Percentiles rank a stretch among this genome's conserved stretches.
Evolutionary conservation across 1,284 basidiomycete genomes (phyloP).

Genomic region (Serendipita sp.): DNA sequence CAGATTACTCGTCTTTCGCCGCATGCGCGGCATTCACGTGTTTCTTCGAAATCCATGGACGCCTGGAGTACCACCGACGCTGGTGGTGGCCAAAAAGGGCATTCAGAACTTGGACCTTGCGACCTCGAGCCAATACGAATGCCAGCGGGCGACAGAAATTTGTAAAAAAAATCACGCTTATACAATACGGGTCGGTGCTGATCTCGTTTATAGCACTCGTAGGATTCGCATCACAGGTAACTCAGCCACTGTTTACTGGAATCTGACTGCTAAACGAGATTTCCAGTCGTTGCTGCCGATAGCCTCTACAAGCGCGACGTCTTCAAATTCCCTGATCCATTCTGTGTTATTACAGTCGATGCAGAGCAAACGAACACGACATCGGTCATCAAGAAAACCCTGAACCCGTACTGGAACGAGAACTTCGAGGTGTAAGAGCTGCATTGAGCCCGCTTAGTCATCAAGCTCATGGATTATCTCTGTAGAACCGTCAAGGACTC

Average conservation of each 20-base stretch:
- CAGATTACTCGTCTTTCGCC: not conserved
- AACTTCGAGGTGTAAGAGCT: conserved; percentile 65
- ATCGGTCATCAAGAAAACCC: conserved; percentile 74
- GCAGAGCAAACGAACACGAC: conserved; percentile 90
- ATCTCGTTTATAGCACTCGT: not conserved
- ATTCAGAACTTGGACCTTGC: not conserved
- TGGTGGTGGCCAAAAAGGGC: not conserved
- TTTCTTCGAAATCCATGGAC: not conserved
- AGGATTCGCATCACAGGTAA: conserved; percentile 1
- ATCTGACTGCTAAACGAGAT: not conserved
- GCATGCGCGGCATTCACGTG: not conserved
- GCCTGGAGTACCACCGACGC: not conserved
- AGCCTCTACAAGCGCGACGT: conserved; percentile 81
- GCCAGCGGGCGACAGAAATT: conserved; percentile 4
- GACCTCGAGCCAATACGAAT: not conserved
- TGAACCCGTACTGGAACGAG: conserved; percentile 92
- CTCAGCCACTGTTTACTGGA: not conserved
- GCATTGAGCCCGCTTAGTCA: conserved; percentile 9
- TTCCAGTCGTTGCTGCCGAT: conserved; percentile 74
- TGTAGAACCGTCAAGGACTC: conserved; percentile 74
- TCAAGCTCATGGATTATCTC: conserved; percentile 5
- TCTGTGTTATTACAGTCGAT: conserved; percentile 89
- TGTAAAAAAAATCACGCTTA: not conserved
- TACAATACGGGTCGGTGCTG: not conserved
- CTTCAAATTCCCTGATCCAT: conserved; percentile 84